A percentile compares a stretch with the other conserved stretches of the same genome.
Conservation (phyloP, 805 yeast species). For the Maudiozyma bulderi region DNA sequence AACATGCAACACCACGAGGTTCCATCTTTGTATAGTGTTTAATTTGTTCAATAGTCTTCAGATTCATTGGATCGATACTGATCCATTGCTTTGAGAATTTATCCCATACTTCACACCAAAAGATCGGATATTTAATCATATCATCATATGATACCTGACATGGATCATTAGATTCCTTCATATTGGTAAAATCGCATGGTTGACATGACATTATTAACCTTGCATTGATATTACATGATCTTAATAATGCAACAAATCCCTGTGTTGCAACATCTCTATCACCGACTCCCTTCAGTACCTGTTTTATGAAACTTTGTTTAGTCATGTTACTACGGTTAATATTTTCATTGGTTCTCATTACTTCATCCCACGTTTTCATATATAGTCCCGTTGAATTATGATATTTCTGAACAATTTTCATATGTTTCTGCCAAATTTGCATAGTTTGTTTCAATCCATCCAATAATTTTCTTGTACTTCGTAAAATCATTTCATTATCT, state of each 20-base stretch:
- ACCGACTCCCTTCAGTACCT: constrained; percentile 45
- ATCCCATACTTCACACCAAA: constrained; percentile 96
- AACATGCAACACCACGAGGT: constrained; percentile 37
- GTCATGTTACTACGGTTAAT: constrained; percentile 24
- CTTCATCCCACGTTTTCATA: constrained; percentile 41
- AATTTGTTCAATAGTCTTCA: constrained; percentile 52
- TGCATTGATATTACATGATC: constrained; percentile 63
- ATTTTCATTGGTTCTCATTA: constrained; percentile 14
- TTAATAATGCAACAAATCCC: constrained; percentile 69
- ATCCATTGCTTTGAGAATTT: constrained; percentile 62
- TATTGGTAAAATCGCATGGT: constrained; percentile 71
- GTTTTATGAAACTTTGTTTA: constrained; percentile 35
- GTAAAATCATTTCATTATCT: constrained; percentile 30
- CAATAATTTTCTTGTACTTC: constrained; percentile 53
- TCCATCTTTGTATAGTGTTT: constrained; percentile 52
- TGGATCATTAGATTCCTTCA: constrained; percentile 7
- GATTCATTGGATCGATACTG: constrained; percentile 73
- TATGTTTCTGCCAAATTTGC: constrained; percentile 49
- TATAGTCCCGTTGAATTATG: constrained; percentile 26
- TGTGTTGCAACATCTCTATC: constrained; percentile 74
- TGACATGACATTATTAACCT: constrained; percentile 77
- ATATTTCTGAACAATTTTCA: constrained; percentile 35
- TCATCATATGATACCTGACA: constrained; percentile 5
- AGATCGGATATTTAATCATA: constrained; percentile 48
- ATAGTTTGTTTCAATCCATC: constrained; percentile 68